Evolutionary conservation across 768 basidiomycete genomes (phyloP), one percentile per base, ranked within the genome.

Genomic region (Lactarius akahatsu): DNA sequence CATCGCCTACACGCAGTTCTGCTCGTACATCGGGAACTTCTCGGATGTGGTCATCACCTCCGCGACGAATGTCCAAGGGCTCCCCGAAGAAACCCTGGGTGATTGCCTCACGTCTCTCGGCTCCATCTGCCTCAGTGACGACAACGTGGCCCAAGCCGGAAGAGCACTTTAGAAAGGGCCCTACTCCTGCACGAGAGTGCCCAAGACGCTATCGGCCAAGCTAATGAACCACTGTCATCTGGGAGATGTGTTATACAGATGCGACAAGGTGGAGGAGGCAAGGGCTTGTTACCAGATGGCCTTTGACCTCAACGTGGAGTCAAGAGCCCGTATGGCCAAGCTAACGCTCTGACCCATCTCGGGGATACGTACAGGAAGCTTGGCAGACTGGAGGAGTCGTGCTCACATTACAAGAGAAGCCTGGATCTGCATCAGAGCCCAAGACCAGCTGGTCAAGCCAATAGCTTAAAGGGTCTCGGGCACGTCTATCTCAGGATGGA

Each of bases 301-400:
- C 10, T 55, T 57, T 30, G 52, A 67, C 15, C 47, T 69, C 32
- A 47, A 67, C 16, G 28, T 57, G 18, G 36, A 47, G 26, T 43
- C 1, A n/a, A 56, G 10, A 58, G 28, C 41, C 32, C 56, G 0
- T 59, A 41, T 43, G 68, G 68, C n/a, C 59, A 69, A 59, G 68
- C 68, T 15, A 69, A 69, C 54, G 68, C 54, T 16, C 55, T 69
- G 32, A 67, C 41, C 9, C 68, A 67, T 57, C 60, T 69, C 1
- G 68, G 65, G 38, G 64, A 66, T 34, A 58, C 56, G 5, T 66
- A 55, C 10, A 57, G 65, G 23, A 69, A 55, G 57, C 64, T 69
- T 2, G 65, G 68, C n/a, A 4, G 59, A 6, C 34, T 61, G 8
- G 38, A 61, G 13, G 61, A 62, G 47, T 67, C 68, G 3, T 10